These are phyloP conservation scores for Petrea volubilis DNA, from an alignment of 257 asterid genomes.

Conservation along the genomic window DNA sequence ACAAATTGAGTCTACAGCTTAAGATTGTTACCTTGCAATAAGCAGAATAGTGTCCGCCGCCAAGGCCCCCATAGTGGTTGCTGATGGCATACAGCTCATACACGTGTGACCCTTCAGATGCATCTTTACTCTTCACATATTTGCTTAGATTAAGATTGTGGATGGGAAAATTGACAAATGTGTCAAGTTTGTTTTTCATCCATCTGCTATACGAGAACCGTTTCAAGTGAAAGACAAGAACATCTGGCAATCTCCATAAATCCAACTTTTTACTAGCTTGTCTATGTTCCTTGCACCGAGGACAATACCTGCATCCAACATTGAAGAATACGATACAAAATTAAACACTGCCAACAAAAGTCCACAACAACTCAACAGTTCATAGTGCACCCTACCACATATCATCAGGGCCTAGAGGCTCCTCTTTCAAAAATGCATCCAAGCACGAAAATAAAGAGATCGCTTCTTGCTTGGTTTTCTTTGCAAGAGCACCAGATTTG, in stretches of 20 bases:
- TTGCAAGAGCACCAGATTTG: conserved; percentile 68
- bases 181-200: conserved; percentile 93
- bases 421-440: conserved; percentile 94
- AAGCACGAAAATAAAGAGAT: conserved; percentile 91
- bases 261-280: conserved; percentile 96
- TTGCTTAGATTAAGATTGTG: conserved; percentile 80
- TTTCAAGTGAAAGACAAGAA: conserved; percentile 87
- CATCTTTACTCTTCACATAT: conserved; percentile 64
- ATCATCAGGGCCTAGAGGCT: conserved; percentile 97
- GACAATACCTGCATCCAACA: conserved; percentile 77
- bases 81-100: conserved; percentile 93
- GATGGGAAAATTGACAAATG: conserved; percentile 83
- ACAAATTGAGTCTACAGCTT: not conserved
- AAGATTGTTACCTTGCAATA: conserved; percentile 75
- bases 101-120: conserved; percentile 57
- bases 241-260: conserved; percentile 88
- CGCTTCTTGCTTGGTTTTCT: conserved; percentile 86
- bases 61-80: conserved; percentile 97
- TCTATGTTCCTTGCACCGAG: conserved; percentile 87
- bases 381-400: conserved; percentile 66
- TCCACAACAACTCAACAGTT: conserved; percentile 9
- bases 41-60: conserved; percentile 97
- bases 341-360: not conserved
- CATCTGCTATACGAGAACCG: conserved; percentile 89
- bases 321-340: conserved; percentile 9